Base-by-base conservation (phyloP, 768 basidiomycete species). In the Candolleomyces eurysporus region DNA sequence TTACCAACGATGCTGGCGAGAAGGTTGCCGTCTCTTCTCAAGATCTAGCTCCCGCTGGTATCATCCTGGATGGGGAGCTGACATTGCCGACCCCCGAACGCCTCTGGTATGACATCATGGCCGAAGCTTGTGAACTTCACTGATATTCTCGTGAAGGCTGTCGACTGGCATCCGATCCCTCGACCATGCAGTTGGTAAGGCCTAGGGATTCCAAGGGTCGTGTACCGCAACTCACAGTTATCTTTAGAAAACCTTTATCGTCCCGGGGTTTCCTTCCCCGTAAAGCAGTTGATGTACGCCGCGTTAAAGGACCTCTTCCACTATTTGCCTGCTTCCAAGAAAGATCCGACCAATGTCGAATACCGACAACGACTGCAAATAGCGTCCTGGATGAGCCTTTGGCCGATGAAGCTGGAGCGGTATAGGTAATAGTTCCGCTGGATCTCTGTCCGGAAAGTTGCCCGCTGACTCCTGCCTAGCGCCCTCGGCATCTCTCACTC, bases 331-430 rank as follows among this genome's bases (percentile, higher is more conserved):
- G 70, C 74, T 57, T 86, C 84, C 26, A 90, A 87, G 69, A 82
- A 78, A 14, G 73, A 88, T 62, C 85, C 88, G 0, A 66, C 72
- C 30, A 77, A 84, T 61, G 62, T 92, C 40, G 81, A 78, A n/a
- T 71, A 77, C 57, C 83, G 91, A 16, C 88, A 91, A 66, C 86
- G 82, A 68, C 77, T 91, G 14, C 84, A 90, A 69, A 59, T 92
- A 46, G 91, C 90, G 2, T 82, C 89, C 0, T 92, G 89, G 91
- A 90, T 90, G 88, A 90, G 87, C 63, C 65, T 90, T 11, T 91
- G 88, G 89, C 89, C 90, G 0, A 72, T 79, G 48, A 85, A 82
- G 66, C 60, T 78, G 9, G 84, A 85, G 66, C 79, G 76, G 65
- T 85, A 86, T 66, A 78, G 79, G 87, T 85, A 64, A 59, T 72